Percentiles rank a stretch among this genome's conserved stretches.
These are phyloP conservation scores for Metroxylon sagu DNA, from an alignment of 176 grass and related monocot species.

Conservation along the genomic window DNA sequence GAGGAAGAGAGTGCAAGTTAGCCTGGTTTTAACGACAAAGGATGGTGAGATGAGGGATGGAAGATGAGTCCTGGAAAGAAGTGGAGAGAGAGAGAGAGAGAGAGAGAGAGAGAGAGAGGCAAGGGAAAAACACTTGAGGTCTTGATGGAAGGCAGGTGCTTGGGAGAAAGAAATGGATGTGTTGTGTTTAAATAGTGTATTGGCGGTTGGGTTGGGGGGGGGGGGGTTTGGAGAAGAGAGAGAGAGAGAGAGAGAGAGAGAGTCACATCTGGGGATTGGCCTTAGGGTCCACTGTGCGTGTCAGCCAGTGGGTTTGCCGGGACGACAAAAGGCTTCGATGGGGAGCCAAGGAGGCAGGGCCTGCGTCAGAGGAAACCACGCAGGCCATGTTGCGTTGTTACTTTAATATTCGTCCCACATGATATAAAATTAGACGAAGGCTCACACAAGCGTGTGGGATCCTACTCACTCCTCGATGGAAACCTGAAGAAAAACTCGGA, in stretches of 20 bases:
- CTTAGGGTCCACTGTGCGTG: background rate
- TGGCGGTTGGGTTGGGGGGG: background rate
- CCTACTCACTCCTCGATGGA: no score
- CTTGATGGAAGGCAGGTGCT: no score
- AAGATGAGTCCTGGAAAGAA: background rate
- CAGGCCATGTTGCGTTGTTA: conserved; percentile 51
- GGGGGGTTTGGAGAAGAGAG: background rate
- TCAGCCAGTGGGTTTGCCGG: background rate
- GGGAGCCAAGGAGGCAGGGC: background rate
- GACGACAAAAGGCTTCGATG: no score
- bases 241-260: background rate
- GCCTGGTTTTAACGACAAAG: no score
- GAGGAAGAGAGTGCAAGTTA: no score
- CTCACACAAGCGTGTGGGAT: background rate
- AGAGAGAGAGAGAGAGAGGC: background rate
- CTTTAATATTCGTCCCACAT: conserved; percentile 24
- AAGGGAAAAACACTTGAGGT: no score
- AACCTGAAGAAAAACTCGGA: no score
- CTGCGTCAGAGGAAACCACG: conserved; percentile 43
- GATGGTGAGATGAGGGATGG: background rate
- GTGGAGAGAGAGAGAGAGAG: background rate
- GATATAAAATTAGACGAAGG: background rate
- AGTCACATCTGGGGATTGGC: no score
- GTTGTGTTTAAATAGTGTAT: conserved; percentile 16
- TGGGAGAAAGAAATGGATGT: conserved; percentile 12